Percentiles rank a stretch among this genome's conserved stretches.
Evolutionary conservation across 192 early-diverging fungal species (phyloP).

Genomic region (Geranomyces variabilis): DNA sequence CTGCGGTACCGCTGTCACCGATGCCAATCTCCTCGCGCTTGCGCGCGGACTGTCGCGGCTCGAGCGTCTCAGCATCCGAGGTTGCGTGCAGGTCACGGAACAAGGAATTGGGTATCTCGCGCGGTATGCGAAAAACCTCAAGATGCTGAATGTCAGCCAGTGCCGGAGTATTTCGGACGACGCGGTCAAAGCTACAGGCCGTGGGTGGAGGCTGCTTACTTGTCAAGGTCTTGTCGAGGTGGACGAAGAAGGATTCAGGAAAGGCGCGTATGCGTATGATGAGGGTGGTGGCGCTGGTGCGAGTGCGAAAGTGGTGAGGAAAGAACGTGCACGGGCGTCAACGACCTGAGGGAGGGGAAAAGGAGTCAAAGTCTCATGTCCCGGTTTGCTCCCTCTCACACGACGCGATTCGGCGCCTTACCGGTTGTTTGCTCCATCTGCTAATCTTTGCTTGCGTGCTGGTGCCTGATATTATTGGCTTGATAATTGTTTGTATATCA

Average conservation of each 20-base stretch:
- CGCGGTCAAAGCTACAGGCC: neutral
- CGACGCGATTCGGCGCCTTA: no score
- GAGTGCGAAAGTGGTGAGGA: neutral
- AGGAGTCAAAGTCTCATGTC: no score
- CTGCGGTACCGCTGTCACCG: constrained; percentile 76
- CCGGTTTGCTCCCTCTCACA: no score
- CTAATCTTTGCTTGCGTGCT: no score
- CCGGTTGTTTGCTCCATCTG: no score
- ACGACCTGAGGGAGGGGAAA: constrained; percentile 16
- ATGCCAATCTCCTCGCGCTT: constrained; percentile 53
- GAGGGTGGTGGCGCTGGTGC: neutral
- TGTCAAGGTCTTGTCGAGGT: constrained; percentile 31
- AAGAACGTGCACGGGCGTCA: constrained; percentile 20
- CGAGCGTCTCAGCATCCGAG: constrained; percentile 58
- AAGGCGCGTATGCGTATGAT: neutral
- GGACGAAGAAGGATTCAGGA: constrained; percentile 27
- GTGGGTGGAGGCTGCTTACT: constrained; percentile 38
- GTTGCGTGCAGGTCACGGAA: constrained; percentile 55
- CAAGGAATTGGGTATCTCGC: constrained; percentile 19
- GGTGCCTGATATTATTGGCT: no score
- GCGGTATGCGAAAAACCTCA: constrained; percentile 18
- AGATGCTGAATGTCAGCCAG: constrained; percentile 43
- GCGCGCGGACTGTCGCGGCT: constrained; percentile 42
- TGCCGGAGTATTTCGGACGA: constrained; percentile 30
- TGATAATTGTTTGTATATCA: no score